These are phyloP conservation scores for Trypanosoma scelopori DNA, from an alignment of 208 protist genomes.

Conservation along the genomic window DNA sequence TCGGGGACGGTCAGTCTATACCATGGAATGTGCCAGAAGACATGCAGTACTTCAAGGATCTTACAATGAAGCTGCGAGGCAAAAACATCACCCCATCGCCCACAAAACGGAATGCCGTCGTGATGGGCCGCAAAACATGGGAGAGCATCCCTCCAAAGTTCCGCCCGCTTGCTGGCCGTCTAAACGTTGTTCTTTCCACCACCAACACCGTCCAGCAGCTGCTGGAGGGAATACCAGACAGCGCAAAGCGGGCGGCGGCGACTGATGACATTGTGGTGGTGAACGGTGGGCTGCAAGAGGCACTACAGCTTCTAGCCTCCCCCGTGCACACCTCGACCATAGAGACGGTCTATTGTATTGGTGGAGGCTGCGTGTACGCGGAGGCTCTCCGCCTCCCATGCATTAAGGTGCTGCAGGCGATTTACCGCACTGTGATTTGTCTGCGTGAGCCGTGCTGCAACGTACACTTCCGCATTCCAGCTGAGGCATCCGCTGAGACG, in stretches of 20 bases:
- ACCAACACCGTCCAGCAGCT: conserved; percentile 49
- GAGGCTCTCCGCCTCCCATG: conserved; percentile 69
- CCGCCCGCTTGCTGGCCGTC: conserved; percentile 84
- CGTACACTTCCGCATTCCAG: conserved; percentile 59
- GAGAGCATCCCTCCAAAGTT: conserved; percentile 92
- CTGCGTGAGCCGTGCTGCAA: conserved; percentile 41
- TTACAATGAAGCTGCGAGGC: conserved; percentile 74
- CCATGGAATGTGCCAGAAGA: conserved; percentile 89
- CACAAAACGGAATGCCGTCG: conserved; percentile 89
- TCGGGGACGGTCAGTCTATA: conserved; percentile 79
- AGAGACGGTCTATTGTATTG: conserved; percentile 93
- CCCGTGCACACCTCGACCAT: conserved; percentile 57
- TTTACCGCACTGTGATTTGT: conserved; percentile 74
- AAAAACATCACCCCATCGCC: conserved; percentile 41
- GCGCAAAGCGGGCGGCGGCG: conserved; percentile 40
- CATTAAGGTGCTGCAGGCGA: conserved; percentile 54
- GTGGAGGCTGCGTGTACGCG: conserved; percentile 86
- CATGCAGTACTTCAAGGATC: conserved; percentile 83
- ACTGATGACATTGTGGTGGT: conserved; percentile 45
- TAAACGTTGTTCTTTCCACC: conserved; percentile 92
- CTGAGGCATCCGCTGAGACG: not conserved
- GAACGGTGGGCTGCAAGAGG: conserved; percentile 57
- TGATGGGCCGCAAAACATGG: conserved; percentile 98
- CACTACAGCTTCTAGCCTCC: conserved; percentile 51
- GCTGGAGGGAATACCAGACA: conserved; percentile 40